Evolutionary conservation across 163 green algal genomes (phyloP).

Genomic region (Scenedesmus sp.): DNA sequence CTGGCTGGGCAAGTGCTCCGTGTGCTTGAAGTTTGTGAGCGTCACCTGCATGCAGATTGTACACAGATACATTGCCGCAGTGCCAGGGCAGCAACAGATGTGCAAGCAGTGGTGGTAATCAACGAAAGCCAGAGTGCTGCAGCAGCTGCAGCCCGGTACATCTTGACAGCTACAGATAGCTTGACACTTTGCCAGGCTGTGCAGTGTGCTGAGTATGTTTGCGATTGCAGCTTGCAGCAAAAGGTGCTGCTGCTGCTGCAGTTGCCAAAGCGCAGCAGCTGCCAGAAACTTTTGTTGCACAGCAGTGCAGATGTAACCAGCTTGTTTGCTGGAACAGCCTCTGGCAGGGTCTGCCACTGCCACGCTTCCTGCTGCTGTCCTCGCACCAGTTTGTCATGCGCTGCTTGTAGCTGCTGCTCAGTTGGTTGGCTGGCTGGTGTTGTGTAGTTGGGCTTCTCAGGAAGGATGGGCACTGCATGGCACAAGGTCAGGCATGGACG

Average conservation of each 20-base stretch:
- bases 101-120: background rate
- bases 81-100: background rate
- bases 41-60: background rate
- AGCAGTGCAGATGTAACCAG: no score
- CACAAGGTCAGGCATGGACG: background rate
- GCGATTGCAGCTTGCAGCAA: no score
- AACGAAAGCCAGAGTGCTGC: background rate
- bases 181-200: no score
- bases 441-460: slow-evolving; percentile 41
- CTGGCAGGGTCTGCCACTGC: background rate
- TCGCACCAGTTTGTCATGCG: slow-evolving; percentile 32
- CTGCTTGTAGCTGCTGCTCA: slow-evolving; percentile 19
- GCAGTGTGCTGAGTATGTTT: no score
- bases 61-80: background rate
- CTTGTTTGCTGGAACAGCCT: no score
- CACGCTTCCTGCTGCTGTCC: background rate
- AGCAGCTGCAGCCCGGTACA: background rate
- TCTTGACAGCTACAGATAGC: no score
- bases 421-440: slow-evolving; percentile 30
- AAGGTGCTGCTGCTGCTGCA: no score
- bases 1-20: slow-evolving; percentile 23
- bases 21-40: slow-evolving; percentile 27
- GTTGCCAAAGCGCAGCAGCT: no score
- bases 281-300: no score
- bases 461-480: background rate